Base-by-base conservation (phyloP, 176 grass and related monocot species). In the Cymbopogon citratus region DNA sequence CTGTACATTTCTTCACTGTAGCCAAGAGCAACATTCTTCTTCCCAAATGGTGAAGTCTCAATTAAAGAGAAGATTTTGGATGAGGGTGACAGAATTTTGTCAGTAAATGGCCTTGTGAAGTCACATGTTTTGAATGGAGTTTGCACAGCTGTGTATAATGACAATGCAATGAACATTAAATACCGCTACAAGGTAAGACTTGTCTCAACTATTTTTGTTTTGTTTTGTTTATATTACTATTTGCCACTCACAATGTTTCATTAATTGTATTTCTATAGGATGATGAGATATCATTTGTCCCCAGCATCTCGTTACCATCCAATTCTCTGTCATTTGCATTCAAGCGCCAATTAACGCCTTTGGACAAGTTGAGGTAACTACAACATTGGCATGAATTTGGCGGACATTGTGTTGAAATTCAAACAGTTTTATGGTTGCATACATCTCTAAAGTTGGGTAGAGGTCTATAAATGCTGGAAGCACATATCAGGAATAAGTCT, bases 111-210 rank as follows among this genome's bases (percentile, higher is more conserved):
- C 43, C 75, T 90, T 41, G 48, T 85, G 10, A 95, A 87, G 83
- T 81, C 89, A 81, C 71, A 67, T 80, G 38, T 99, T 81, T 82
- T 93, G 36, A 91, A 91, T 83, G 96, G 96, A 88, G 76, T 91
- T 73, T 94, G 89, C 48, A 91, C 83, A 65, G 89, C 92, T 71
- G 34, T 78, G 54, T 99, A 95, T 69, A 91, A 25, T 56, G 87
- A 95, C 61, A 78, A 99, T 66, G 74, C 78, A 27, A 86, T 99
- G 69, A 90, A 88, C 63, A 36, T 99, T 54, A 93, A 94, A 86
- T 99, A 95, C 48, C 90, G 73, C 76, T 99, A 99, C 78, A 99
- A 99, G 92, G 96, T 99, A 69, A 92, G 66, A 12, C n/a, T 73
- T 78, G 69, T 72, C 68, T 78, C 29, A 78, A 12, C 27, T 85